Percentiles rank a stretch among this genome's conserved stretches.
These are phyloP conservation scores for Fagopyrum esculentum DNA, from an alignment of 148 eudicot genomes.

Conservation along the genomic window DNA sequence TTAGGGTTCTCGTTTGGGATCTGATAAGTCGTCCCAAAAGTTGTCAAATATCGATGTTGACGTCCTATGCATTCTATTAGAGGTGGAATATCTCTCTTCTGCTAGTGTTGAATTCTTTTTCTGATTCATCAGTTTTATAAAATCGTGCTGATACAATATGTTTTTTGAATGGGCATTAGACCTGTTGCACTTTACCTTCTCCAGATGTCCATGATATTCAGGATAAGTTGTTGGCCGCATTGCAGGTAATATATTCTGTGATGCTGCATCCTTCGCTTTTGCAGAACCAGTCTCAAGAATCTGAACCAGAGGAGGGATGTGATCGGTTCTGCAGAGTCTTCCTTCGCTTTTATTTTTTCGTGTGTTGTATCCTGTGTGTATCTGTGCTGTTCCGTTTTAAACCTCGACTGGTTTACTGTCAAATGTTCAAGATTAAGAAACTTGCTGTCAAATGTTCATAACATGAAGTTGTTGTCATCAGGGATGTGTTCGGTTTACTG, in stretches of 20 bases:
- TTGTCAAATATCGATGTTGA: constrained; percentile 57
- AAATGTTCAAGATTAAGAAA: too few relatives aligned
- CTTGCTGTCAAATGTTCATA: too few relatives aligned
- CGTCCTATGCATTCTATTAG: constrained; percentile 69
- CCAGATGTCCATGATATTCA: constrained; percentile 32
- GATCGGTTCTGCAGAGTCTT: too few relatives aligned
- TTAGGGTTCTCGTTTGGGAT: constrained; percentile 28
- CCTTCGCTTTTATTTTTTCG: too few relatives aligned
- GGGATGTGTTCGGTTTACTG: too few relatives aligned
- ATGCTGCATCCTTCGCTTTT: too few relatives aligned
- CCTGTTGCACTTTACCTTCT: constrained; percentile 38
- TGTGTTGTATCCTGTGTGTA: too few relatives aligned
- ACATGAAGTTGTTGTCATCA: too few relatives aligned
- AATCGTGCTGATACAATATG: not conserved
- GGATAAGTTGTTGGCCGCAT: constrained; percentile 41
- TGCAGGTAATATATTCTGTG: constrained; percentile 31
- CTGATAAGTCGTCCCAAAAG: constrained; percentile 23
- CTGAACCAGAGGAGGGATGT: too few relatives aligned
- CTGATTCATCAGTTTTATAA: not conserved
- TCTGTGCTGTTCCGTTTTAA: too few relatives aligned
- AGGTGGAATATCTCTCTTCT: constrained; percentile 30
- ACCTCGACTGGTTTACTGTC: too few relatives aligned
- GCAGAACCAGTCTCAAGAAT: too few relatives aligned
- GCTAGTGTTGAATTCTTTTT: not conserved
- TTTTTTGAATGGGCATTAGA: constrained; percentile 17